These are phyloP conservation scores for Ophiostoma angusticollis DNA, from an alignment of 2,329 filamentous ascomycete species.

Conservation along the genomic window DNA sequence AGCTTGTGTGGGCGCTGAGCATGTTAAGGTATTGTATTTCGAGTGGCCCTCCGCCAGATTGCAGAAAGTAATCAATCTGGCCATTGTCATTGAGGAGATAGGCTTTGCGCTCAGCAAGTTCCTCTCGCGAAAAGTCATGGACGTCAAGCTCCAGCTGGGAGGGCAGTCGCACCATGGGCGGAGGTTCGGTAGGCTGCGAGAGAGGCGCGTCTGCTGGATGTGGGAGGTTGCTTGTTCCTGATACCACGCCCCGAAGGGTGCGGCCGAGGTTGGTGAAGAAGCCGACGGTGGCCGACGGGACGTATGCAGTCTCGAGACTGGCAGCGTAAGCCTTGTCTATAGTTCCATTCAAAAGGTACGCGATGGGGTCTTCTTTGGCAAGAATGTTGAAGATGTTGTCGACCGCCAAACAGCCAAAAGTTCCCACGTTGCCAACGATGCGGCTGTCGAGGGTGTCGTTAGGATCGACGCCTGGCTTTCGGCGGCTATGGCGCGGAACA, in stretches of 20 bases:
- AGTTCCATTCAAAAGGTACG: constrained; percentile 82
- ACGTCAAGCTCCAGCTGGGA: constrained; percentile 82
- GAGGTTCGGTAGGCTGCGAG: constrained; percentile 20
- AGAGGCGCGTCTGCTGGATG: constrained; percentile 13
- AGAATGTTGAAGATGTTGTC: constrained; percentile 96
- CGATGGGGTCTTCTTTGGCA: constrained; percentile 58
- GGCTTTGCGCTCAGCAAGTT: constrained; percentile 81
- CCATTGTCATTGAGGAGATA: constrained; percentile 89
- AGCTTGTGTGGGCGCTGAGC: constrained; percentile 88
- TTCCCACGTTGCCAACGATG: constrained; percentile 65
- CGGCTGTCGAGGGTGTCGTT: constrained; percentile 41
- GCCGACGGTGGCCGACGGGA: constrained; percentile 59
- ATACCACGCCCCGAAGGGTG: constrained; percentile 49
- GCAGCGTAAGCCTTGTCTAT: constrained; percentile 71
- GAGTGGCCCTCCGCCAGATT: constrained; percentile 70
- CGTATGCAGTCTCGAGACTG: constrained; percentile 61
- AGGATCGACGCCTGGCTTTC: constrained; percentile 61
- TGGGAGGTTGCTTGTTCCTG: constrained; percentile 27
- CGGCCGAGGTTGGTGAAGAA: constrained; percentile 53
- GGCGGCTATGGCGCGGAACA: constrained; percentile 60
- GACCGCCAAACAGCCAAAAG: constrained; percentile 81
- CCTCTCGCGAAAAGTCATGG: constrained; percentile 86
- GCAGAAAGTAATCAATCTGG: constrained; percentile 83
- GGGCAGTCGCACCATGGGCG: constrained; percentile 32
- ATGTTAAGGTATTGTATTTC: constrained; percentile 97